Conservation (phyloP, 805 yeast genomes). For the Brettanomyces anomalus region DNA sequence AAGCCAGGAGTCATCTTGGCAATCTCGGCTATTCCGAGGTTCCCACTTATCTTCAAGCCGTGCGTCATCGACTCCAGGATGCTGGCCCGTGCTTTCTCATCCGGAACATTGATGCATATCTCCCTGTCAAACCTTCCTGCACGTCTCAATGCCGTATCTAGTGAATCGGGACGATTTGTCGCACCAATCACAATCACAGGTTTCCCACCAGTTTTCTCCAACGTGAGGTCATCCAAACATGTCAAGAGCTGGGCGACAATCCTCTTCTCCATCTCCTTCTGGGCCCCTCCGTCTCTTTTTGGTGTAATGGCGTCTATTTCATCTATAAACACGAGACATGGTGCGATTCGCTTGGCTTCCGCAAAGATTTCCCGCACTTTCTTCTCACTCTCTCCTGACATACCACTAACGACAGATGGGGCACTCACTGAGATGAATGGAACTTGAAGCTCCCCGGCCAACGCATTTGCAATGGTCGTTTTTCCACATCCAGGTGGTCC, state of each 20-base stretch:
- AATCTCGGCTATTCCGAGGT: conserved; percentile 57
- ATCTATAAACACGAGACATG: conserved; percentile 87
- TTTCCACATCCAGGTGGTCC: conserved; percentile 99
- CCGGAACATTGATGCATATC: conserved; percentile 90
- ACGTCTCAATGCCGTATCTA: conserved; percentile 89
- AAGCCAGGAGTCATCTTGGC: conserved; percentile 96
- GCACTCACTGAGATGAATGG: conserved; percentile 90
- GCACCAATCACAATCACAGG: conserved; percentile 96
- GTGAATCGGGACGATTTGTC: conserved; percentile 90
- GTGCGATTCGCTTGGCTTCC: conserved; percentile 84
- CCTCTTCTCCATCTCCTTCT: conserved; percentile 94
- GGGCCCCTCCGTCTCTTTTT: conserved; percentile 95
- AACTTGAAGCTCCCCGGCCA: conserved; percentile 90
- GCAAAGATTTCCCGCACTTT: conserved; percentile 87
- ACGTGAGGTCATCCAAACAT: conserved; percentile 83
- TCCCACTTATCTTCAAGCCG: conserved; percentile 57
- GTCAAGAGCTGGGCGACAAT: conserved; percentile 94
- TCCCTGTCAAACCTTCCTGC: conserved; percentile 97
- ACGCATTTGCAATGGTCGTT: conserved; percentile 90
- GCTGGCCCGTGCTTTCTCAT: conserved; percentile 68
- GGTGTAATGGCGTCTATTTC: conserved; percentile 98
- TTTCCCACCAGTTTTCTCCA: conserved; percentile 83
- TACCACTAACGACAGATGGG: conserved; percentile 94
- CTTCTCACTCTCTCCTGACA: conserved; percentile 98
- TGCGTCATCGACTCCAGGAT: conserved; percentile 70